phyloP scores from a whole-genome alignment of 805 yeast genomes.

The Lipomyces orientalis region DNA sequence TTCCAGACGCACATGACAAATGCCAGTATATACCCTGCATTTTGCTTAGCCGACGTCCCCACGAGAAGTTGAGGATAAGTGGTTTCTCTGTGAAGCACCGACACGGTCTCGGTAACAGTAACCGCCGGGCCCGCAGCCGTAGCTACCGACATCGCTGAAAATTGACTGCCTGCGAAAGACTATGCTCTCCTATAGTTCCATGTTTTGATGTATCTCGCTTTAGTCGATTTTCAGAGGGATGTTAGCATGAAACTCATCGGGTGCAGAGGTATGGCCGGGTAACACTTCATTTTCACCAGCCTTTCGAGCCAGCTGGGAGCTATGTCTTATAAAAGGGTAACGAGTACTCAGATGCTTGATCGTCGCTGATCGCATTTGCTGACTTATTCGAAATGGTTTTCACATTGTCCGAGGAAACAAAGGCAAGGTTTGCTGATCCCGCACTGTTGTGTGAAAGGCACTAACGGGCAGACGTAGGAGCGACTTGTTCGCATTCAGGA shows the following conservation, averaged over 20 bases:
- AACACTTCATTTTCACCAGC: no score
- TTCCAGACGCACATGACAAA: neutral
- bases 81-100: constrained; percentile 7
- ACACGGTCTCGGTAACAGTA: constrained; percentile 25
- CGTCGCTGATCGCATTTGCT: neutral
- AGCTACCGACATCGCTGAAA: constrained; percentile 4
- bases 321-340: no score
- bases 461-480: constrained; percentile 56
- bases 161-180: neutral
- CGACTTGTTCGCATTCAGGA: constrained; percentile 84
- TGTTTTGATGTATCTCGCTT: neutral
- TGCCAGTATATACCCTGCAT: neutral
- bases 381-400: constrained; percentile 38
- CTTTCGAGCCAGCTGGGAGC: no score
- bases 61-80: neutral
- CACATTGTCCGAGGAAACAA: constrained; percentile 50
- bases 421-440: constrained; percentile 47
- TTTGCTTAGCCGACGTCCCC: neutral
- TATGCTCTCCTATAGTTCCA: neutral
- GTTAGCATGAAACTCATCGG: no score
- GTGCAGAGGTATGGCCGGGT: no score
- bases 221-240: neutral
- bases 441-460: neutral
- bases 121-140: constrained; percentile 7
- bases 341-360: no score